These are phyloP conservation scores for Exophiala lecanii-corni DNA, from an alignment of 2,329 filamentous ascomycete genomes.

Conservation along the genomic window DNA sequence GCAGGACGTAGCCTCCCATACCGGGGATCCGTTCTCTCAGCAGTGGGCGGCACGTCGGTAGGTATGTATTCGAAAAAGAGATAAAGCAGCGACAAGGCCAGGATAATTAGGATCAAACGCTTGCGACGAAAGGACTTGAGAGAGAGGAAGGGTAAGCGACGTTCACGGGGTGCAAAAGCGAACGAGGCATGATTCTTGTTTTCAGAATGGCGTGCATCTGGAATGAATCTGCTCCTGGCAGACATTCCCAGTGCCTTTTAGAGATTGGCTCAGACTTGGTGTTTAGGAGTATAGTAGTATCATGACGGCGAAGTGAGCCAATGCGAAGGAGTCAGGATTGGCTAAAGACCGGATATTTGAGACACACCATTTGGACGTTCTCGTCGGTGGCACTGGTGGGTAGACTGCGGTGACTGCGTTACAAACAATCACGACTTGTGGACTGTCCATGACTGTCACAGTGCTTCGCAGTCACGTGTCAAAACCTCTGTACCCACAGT, in stretches of 20 bases:
- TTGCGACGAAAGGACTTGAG: constrained; percentile 39
- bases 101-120: constrained; percentile 46
- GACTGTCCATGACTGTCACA: too few species aligned
- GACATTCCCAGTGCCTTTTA: constrained; percentile 16
- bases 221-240: constrained; percentile 20
- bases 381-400: too few species aligned
- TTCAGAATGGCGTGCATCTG: constrained; percentile 14
- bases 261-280: constrained; percentile 8
- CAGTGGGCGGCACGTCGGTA: constrained; percentile 39
- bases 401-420: too few species aligned
- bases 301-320: too few species aligned
- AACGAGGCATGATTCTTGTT: constrained; percentile 14
- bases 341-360: too few species aligned
- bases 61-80: constrained; percentile 63
- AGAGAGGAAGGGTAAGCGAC: constrained; percentile 16
- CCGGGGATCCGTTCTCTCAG: constrained; percentile 30
- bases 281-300: too few species aligned
- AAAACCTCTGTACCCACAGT: too few species aligned
- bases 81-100: constrained; percentile 53
- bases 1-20: constrained; percentile 15
- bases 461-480: too few species aligned
- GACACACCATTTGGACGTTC: too few species aligned
- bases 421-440: too few species aligned
- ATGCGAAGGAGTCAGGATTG: too few species aligned
- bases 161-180: constrained; percentile 5